Conservation (phyloP, 495 filamentous ascomycete genomes). For the Jackrogersella multiformis region DNA sequence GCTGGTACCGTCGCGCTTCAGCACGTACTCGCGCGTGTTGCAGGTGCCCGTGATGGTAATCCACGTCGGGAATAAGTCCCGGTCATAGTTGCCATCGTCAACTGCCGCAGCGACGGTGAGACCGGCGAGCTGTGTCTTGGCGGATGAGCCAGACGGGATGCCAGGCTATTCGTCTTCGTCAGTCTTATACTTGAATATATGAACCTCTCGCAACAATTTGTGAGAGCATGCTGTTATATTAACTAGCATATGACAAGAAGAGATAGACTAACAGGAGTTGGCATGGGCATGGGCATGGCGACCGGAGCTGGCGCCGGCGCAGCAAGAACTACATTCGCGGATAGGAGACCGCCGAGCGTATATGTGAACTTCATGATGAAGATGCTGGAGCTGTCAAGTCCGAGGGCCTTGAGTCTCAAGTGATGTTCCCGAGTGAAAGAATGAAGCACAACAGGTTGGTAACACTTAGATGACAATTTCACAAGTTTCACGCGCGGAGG, state of each 20-base stretch:
- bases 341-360: slow-evolving; percentile 35
- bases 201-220: too few species aligned
- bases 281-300: slow-evolving; percentile 39
- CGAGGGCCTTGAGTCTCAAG: not conserved
- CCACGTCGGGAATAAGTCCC: slow-evolving; percentile 75
- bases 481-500: not conserved
- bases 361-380: slow-evolving; percentile 40
- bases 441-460: not conserved
- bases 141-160: slow-evolving; percentile 64
- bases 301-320: slow-evolving; percentile 44
- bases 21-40: slow-evolving; percentile 69
- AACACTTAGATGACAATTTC: slow-evolving; percentile 6
- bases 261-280: slow-evolving; percentile 44
- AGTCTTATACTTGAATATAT: not conserved
- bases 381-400: not conserved
- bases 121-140: slow-evolving; percentile 61
- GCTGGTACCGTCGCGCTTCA: slow-evolving; percentile 72
- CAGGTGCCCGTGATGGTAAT: slow-evolving; percentile 68
- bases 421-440: not conserved
- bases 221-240: not conserved
- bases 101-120: slow-evolving; percentile 64
- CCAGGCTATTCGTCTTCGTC: slow-evolving; percentile 54
- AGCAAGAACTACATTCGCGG: slow-evolving; percentile 39
- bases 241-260: not conserved
- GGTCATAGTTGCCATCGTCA: slow-evolving; percentile 64